Conservation (phyloP, 305 asterid species). For the Solanum hybrid region DNA sequence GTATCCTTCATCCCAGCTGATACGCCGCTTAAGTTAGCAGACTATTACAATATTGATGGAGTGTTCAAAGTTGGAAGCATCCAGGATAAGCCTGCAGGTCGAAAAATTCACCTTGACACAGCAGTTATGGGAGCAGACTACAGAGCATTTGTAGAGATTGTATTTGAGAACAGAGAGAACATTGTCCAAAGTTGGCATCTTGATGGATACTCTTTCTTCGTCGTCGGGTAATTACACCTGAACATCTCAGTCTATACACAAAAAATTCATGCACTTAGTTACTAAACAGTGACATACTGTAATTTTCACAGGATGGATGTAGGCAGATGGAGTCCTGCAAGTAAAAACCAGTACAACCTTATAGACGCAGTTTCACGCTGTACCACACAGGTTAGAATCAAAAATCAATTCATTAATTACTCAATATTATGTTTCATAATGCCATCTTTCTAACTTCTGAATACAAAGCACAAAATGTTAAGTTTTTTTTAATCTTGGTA, state of each 20-base stretch:
- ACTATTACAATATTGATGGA: conserved; percentile 49
- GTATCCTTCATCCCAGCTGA: conserved; percentile 54
- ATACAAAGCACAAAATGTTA: background rate
- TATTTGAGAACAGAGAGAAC: conserved; percentile 48
- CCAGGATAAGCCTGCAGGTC: conserved; percentile 26
- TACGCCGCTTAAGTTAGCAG: conserved; percentile 72
- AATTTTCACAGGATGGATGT: conserved; percentile 45
- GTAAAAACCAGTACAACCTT: conserved; percentile 52
- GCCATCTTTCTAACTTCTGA: background rate
- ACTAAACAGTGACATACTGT: background rate
- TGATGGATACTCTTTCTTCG: conserved; percentile 61
- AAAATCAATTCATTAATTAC: background rate
- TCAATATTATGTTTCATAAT: background rate
- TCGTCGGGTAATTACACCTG: conserved; percentile 49
- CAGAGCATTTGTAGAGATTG: conserved; percentile 52
- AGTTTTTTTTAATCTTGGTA: background rate
- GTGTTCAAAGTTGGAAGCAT: conserved; percentile 59
- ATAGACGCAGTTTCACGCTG: conserved; percentile 52
- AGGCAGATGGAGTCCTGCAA: conserved; percentile 41
- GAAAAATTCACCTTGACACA: conserved; percentile 30
- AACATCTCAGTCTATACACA: background rate
- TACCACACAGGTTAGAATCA: conserved; percentile 46
- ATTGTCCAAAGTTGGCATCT: conserved; percentile 62
- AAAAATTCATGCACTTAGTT: background rate
- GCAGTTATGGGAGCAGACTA: conserved; percentile 62